phyloP scores from a whole-genome alignment of 495 filamentous ascomycete species.

The Sordaria brevicollis region DNA sequence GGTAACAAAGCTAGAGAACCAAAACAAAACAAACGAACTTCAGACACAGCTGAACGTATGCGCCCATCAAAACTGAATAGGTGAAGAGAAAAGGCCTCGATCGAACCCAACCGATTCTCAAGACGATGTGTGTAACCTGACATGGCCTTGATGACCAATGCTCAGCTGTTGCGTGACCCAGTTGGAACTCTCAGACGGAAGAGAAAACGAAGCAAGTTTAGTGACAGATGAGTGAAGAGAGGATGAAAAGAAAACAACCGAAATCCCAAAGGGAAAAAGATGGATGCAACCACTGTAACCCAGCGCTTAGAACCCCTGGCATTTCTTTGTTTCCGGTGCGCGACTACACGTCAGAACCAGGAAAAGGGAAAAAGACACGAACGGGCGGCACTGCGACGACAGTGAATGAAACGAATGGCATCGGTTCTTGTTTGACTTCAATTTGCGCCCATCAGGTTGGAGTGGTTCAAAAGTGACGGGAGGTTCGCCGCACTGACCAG shows the following conservation, averaged over 20 bases:
- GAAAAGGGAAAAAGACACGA: neutral
- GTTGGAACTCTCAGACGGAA: neutral
- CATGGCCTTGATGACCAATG: neutral
- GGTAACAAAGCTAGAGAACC: neutral
- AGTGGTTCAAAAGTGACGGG: neutral
- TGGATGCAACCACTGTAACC: neutral
- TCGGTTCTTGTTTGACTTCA: neutral
- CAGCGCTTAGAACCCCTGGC: neutral
- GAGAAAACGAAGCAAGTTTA: neutral
- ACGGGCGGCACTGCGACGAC: neutral
- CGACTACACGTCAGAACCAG: neutral
- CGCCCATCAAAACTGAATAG: neutral
- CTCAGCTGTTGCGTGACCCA: neutral
- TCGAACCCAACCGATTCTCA: neutral
- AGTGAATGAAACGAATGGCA: neutral
- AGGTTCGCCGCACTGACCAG: conserved; percentile 16
- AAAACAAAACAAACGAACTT: neutral
- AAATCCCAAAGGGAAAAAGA: too few species aligned
- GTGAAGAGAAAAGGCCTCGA: neutral
- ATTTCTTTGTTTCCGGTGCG: neutral
- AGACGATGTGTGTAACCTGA: neutral
- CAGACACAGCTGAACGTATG: neutral
- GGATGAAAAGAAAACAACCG: neutral
- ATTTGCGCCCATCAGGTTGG: neutral
- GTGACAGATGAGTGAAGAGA: too few species aligned